Conservation (phyloP, 805 yeast genomes). For the Candida orba region DNA sequence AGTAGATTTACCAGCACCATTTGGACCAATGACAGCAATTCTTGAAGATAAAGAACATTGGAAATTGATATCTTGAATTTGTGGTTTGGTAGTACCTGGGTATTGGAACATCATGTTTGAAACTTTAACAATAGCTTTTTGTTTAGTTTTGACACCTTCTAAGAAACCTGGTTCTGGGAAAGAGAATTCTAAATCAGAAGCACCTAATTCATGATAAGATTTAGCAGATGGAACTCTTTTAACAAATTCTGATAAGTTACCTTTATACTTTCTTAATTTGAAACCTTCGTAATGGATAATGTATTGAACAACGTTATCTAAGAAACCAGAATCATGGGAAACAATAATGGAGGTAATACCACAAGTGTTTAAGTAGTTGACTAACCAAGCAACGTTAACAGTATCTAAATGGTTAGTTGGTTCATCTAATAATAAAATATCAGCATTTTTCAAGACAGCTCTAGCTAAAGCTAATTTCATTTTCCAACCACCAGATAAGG, state of each 20-base stretch:
- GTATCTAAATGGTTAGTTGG: constrained; percentile 99
- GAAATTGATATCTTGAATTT: constrained; percentile 85
- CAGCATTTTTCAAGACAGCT: constrained; percentile 98
- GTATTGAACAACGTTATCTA: constrained; percentile 95
- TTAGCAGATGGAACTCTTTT: constrained; percentile 98
- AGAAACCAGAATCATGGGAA: constrained; percentile 99
- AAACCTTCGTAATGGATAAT: constrained; percentile 99
- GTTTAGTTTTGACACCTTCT: constrained; percentile 99
- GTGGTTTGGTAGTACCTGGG: constrained; percentile 98
- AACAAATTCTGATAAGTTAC: constrained; percentile 98
- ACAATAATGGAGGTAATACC: constrained; percentile 97
- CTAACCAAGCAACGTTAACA: constrained; percentile 99
- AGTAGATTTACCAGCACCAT: constrained; percentile 99
- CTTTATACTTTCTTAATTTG: constrained; percentile 99
- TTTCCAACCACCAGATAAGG: constrained; percentile 99
- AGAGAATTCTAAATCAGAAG: constrained; percentile 90
- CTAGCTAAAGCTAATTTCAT: constrained; percentile 99
- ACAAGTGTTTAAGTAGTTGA: constrained; percentile 97
- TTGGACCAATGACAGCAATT: constrained; percentile 99
- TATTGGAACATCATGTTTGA: constrained; percentile 97
- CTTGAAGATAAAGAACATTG: constrained; percentile 99
- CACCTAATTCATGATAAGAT: constrained; percentile 97
- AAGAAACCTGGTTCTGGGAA: constrained; percentile 99
- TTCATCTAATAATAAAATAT: constrained; percentile 95
- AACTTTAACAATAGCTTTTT: constrained; percentile 98